Conservation (phyloP, 148 eudicot species). For the Silene conica region DNA sequence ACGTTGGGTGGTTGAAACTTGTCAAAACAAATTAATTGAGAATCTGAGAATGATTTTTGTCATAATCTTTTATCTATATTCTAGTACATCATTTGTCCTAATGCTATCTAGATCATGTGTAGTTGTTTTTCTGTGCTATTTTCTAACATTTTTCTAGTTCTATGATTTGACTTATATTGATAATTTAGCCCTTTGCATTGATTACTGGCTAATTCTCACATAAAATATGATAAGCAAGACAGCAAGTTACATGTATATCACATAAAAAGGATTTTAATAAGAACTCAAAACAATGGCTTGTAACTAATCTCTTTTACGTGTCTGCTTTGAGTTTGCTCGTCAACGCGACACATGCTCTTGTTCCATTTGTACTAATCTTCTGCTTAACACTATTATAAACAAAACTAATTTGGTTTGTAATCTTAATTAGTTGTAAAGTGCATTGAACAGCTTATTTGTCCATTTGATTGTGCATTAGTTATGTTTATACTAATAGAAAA, state of each 20-base stretch:
- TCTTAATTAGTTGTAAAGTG: constrained; percentile 17
- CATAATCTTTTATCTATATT: constrained; percentile 2
- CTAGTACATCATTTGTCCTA: constrained; percentile 4
- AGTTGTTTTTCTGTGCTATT: neutral
- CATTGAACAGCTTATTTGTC: constrained; percentile 12
- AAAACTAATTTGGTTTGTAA: neutral
- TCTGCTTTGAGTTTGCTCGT: neutral
- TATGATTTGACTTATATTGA: constrained; percentile 3
- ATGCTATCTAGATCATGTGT: constrained; percentile 3
- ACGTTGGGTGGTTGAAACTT: constrained; percentile 29
- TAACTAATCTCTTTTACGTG: constrained; percentile 10
- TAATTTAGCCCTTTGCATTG: neutral
- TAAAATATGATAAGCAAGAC: constrained; percentile 2
- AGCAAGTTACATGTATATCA: neutral
- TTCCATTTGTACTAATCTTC: neutral
- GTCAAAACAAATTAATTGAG: constrained; percentile 15
- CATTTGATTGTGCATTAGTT: neutral
- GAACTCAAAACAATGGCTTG: constrained; percentile 13
- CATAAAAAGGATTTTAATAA: constrained; percentile 5
- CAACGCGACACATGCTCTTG: neutral
- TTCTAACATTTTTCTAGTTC: neutral
- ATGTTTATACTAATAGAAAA: constrained; percentile 4
- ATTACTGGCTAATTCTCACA: neutral
- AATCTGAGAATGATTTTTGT: constrained; percentile 16
- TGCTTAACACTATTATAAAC: neutral